A percentile compares a stretch with the other conserved stretches of the same genome.
Evolutionary conservation across 371 early-diverging fungal species (phyloP).

Genomic region (Apophysomyces ossiformis): DNA sequence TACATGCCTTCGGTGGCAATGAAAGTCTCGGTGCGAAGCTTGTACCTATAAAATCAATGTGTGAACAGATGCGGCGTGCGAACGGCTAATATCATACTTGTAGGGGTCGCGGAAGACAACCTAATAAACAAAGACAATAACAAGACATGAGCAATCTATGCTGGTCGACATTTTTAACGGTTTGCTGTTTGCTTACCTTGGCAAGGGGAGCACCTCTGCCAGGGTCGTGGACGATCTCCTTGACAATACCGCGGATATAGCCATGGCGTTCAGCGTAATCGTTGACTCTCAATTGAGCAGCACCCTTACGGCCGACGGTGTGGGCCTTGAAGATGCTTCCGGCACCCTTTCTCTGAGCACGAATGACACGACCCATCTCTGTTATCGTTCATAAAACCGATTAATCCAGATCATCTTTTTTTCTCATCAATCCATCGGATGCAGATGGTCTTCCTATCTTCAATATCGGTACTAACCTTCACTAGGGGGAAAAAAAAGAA

Average conservation of each 20-base stretch:
- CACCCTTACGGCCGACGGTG: slow-evolving; percentile 95
- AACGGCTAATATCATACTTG: slow-evolving; percentile 28
- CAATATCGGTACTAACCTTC: slow-evolving; percentile 5
- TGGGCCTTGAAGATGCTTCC: slow-evolving; percentile 98
- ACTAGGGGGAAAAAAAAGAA: slow-evolving; percentile 1
- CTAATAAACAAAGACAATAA: slow-evolving; percentile 12
- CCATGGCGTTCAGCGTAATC: slow-evolving; percentile 98
- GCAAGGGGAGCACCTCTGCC: slow-evolving; percentile 99
- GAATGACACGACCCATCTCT: slow-evolving; percentile 79
- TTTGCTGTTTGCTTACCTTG: slow-evolving; percentile 64
- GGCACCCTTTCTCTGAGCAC: slow-evolving; percentile 97
- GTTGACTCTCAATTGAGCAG: slow-evolving; percentile 93
- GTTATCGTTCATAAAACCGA: neutral
- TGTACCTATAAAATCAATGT: slow-evolving; percentile 54
- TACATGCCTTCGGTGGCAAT: slow-evolving; percentile 99
- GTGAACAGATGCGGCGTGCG: neutral
- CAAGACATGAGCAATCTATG: neutral
- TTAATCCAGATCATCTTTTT: neutral
- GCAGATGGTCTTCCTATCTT: neutral
- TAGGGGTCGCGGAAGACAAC: slow-evolving; percentile 60
- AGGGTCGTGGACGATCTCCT: slow-evolving; percentile 99
- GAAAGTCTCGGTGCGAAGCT: slow-evolving; percentile 91
- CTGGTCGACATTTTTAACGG: neutral
- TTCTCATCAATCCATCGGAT: slow-evolving; percentile 1
- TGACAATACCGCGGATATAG: slow-evolving; percentile 96